These are phyloP conservation scores for Neonectria coccinea DNA, from an alignment of 2,329 filamentous ascomycete species.

Conservation along the genomic window DNA sequence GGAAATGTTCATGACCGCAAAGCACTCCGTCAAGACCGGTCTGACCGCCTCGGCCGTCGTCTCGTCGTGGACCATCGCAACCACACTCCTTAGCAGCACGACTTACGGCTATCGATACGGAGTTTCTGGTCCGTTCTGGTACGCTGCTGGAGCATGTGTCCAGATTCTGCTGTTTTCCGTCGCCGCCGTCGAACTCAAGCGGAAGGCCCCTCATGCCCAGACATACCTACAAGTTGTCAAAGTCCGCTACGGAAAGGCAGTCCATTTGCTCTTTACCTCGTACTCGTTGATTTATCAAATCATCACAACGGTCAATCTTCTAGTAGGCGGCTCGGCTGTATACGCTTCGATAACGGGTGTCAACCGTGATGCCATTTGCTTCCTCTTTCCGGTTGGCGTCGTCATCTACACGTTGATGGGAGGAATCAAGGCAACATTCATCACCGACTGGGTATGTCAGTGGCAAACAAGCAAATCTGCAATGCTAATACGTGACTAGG, in stretches of 20 bases:
- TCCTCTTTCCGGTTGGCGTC: slow-evolving; percentile 24
- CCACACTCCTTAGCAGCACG: slow-evolving; percentile 20
- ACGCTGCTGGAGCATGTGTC: slow-evolving; percentile 23
- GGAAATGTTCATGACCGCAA: slow-evolving; percentile 28
- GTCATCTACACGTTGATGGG: slow-evolving; percentile 27
- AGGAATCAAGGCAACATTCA: slow-evolving; percentile 26
- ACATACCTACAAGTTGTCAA: slow-evolving; percentile 21
- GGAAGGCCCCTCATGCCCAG: slow-evolving; percentile 24
- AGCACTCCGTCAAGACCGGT: slow-evolving; percentile 23
- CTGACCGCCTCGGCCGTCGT: slow-evolving; percentile 25
- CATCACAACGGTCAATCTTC: slow-evolving; percentile 27
- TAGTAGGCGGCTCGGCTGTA: slow-evolving; percentile 25
- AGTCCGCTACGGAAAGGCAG: slow-evolving; percentile 19
- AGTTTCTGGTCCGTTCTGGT: slow-evolving; percentile 25
- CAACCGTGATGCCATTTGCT: slow-evolving; percentile 27
- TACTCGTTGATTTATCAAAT: slow-evolving; percentile 25
- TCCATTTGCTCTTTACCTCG: slow-evolving; percentile 20
- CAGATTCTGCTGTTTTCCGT: slow-evolving; percentile 24
- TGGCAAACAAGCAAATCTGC: background rate
- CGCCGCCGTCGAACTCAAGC: slow-evolving; percentile 23
- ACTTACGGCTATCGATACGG: slow-evolving; percentile 23
- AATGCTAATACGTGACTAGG: background rate
- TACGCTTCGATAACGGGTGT: slow-evolving; percentile 28
- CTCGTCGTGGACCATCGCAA: slow-evolving; percentile 27
- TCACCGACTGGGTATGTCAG: slow-evolving; percentile 23